Base-by-base conservation (phyloP, 140 eudicot species). In the Ambrosia hybrid region DNA sequence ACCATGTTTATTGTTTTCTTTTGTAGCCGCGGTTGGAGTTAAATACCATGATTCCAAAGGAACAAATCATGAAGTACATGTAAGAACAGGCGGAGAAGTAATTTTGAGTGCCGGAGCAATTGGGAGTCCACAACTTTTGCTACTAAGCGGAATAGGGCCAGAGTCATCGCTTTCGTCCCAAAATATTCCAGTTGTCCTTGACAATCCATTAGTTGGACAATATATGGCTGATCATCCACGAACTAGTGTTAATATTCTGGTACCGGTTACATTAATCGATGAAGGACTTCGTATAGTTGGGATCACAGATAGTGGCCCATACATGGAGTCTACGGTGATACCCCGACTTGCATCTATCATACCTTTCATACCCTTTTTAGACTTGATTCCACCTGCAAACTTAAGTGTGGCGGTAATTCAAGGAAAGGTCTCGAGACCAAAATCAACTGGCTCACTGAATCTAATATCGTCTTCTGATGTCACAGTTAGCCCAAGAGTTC, bases 161-260 rank as follows among this genome's bases (percentile, higher is more conserved):
- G n/a, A 5, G 6, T 33, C 80, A 0, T 48, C 79, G 69, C 72
- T 82, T 8, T 53, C 65, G 9, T 51, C 81, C 21, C 56, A 66
- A 11, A 70, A 73, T 5, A 78, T 85, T 39, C 77, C 82, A 0
- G 81, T 82, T n/a, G 60, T 85, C 13, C 71, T 57, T 3, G 66
- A 82, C 34, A 75, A 79, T 38, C 84, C 84, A 1, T 75, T 62
- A 51, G 55, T 82, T 3, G 87, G 90, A 6, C 72, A 79, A 36
- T 81, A 72, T 26, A 76, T 82, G 90, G 55, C 74, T 8, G 85
- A 85, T 65, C 80, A 83, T 59, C 90, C 87, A 5, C 51, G 76
- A 7, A 70, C 34, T 6, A 8, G 15, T 2, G 16, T 78, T 8
- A 57, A 15, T 68, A 52, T 78, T 39, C 2, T 74, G 39, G 66